Evolutionary conservation across 495 filamentous ascomycete species (phyloP).

Genomic region (Aspergillus coremiiformis): DNA sequence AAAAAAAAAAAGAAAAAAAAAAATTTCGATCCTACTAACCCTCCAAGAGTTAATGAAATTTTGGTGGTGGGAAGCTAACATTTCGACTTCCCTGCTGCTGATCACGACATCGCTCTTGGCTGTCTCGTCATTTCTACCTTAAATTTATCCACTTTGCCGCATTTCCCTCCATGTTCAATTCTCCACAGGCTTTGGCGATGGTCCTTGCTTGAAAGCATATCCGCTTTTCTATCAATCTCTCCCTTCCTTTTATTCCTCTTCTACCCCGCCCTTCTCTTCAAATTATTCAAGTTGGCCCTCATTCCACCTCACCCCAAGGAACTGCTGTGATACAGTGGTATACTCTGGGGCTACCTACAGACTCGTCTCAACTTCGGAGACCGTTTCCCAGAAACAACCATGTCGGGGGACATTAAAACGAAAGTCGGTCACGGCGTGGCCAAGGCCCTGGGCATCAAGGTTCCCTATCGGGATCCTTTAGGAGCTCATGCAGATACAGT

Average conservation of each 20-base stretch:
- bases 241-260: not conserved
- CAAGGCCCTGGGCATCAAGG: slow-evolving; percentile 77
- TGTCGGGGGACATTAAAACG: slow-evolving; percentile 34
- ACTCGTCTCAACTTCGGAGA: not conserved
- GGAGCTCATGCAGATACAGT: slow-evolving; percentile 43
- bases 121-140: slow-evolving; percentile 10
- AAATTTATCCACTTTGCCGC: slow-evolving; percentile 7
- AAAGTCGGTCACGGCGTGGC: slow-evolving; percentile 68
- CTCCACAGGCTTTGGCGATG: slow-evolving; percentile 6
- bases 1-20: too few relatives aligned
- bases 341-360: not conserved
- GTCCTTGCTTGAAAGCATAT: slow-evolving; percentile 6
- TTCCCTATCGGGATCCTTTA: slow-evolving; percentile 55
- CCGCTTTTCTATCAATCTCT: not conserved
- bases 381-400: slow-evolving; percentile 17
- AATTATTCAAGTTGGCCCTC: not conserved
- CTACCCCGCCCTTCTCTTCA: not conserved
- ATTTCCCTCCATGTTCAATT: not conserved
- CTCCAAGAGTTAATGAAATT: slow-evolving; percentile 2
- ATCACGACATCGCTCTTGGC: slow-evolving; percentile 26
- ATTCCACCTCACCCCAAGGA: not conserved
- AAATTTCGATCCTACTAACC: slow-evolving; percentile 8
- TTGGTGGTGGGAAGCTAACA: not conserved
- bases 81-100: slow-evolving; percentile 16
- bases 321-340: not conserved